A percentile compares a stretch with the other conserved stretches of the same genome.
These are phyloP conservation scores for Phytophthora uliginosa DNA, from an alignment of 352 stramenopile species.

Conservation along the genomic window DNA sequence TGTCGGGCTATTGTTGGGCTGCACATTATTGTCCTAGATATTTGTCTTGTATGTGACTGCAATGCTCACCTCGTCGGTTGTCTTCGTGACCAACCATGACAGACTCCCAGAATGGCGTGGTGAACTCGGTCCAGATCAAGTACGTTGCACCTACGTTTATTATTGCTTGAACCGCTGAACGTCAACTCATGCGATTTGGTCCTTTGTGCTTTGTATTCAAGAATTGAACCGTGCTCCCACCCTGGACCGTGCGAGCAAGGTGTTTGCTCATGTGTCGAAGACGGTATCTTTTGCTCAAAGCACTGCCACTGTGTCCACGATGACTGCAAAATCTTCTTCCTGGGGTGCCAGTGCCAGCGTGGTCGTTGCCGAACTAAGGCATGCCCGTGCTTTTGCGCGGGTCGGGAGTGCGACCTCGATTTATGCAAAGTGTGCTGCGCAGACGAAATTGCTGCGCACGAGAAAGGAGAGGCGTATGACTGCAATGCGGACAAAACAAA, in stretches of 20 bases:
- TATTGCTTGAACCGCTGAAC: neutral
- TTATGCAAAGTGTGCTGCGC: slow-evolving; percentile 87
- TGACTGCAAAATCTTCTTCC: slow-evolving; percentile 90
- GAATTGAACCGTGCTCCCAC: slow-evolving; percentile 92
- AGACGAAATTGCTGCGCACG: slow-evolving; percentile 49
- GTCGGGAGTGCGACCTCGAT: slow-evolving; percentile 95
- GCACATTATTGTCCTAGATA: slow-evolving; percentile 29
- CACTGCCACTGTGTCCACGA: slow-evolving; percentile 86
- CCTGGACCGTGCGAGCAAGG: slow-evolving; percentile 82
- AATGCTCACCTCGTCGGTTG: slow-evolving; percentile 14
- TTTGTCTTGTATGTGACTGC: neutral
- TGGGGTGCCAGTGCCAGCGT: slow-evolving; percentile 88
- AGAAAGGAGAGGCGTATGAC: slow-evolving; percentile 29
- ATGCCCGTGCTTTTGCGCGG: slow-evolving; percentile 93
- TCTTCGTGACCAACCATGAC: slow-evolving; percentile 5
- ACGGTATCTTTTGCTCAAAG: slow-evolving; percentile 94
- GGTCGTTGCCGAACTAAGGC: slow-evolving; percentile 86
- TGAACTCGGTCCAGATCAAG: slow-evolving; percentile 67
- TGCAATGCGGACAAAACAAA: slow-evolving; percentile 16
- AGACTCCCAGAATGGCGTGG: slow-evolving; percentile 53
- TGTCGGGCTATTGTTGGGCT: slow-evolving; percentile 34
- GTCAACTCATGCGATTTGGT: slow-evolving; percentile 1
- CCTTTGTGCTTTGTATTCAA: slow-evolving; percentile 11
- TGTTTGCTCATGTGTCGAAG: slow-evolving; percentile 90
- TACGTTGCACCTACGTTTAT: slow-evolving; percentile 24